These are phyloP conservation scores for Naematelia aurantialba DNA, from an alignment of 768 basidiomycete species.

Conservation along the genomic window DNA sequence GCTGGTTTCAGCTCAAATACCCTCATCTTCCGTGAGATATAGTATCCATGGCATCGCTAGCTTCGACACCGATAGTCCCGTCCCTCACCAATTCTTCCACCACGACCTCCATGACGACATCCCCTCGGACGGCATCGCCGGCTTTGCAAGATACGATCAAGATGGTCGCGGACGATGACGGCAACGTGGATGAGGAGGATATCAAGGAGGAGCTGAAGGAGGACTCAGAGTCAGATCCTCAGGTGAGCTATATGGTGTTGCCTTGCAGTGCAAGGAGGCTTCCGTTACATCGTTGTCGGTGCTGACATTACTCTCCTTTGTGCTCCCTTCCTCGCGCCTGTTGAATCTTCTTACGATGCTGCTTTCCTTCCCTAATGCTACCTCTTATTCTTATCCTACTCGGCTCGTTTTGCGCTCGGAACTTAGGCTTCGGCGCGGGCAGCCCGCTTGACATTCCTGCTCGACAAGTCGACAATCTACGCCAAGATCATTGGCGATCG, in stretches of 20 bases:
- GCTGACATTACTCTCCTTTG: neutral
- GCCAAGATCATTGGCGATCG: constrained; percentile 66
- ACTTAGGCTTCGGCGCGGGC: constrained; percentile 33
- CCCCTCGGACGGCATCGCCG: constrained; percentile 7
- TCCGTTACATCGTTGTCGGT: neutral
- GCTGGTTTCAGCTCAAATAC: neutral
- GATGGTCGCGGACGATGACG: constrained; percentile 1
- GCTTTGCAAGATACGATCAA: constrained; percentile 3
- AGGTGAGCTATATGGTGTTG: constrained; percentile 17
- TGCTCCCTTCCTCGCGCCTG: neutral
- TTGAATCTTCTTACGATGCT: neutral
- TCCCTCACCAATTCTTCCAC: constrained; percentile 24
- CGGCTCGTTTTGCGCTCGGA: constrained; percentile 4
- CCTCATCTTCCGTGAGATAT: neutral
- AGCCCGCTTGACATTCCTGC: constrained; percentile 53
- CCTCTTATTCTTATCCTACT: neutral
- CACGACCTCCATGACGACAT: constrained; percentile 24
- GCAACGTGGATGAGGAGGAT: constrained; percentile 1
- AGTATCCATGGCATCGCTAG: neutral
- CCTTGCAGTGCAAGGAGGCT: too few species aligned
- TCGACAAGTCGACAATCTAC: constrained; percentile 74
- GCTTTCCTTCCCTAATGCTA: neutral
- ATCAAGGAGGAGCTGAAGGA: constrained; percentile 12
- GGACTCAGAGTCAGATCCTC: constrained; percentile 12
- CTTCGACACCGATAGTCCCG: constrained; percentile 6